Percentiles rank a stretch among this genome's conserved stretches.
phyloP scores from a whole-genome alignment of 257 asterid species.

The Jacaranda mimosifolia region DNA sequence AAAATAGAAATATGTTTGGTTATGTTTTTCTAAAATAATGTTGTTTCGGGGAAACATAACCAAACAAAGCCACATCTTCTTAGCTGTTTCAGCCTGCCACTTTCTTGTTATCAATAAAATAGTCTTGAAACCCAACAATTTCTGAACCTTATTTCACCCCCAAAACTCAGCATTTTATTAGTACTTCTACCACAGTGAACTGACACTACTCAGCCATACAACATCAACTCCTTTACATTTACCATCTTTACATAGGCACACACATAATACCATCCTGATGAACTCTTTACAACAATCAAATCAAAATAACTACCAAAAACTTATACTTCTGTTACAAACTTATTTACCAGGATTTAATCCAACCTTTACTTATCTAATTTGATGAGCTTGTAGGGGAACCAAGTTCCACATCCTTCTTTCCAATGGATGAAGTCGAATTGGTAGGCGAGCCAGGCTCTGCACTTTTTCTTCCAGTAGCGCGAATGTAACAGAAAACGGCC shows the following conservation, averaged over 20 bases:
- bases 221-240: neutral
- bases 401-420: neutral
- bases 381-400: neutral
- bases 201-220: neutral
- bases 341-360: constrained; percentile 13
- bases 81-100: too few relatives aligned
- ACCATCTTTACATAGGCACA: neutral
- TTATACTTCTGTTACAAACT: neutral
- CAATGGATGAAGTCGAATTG: neutral
- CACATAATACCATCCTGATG: neutral
- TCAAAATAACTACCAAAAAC: neutral
- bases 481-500: constrained; percentile 64
- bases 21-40: too few relatives aligned
- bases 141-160: too few relatives aligned
- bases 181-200: neutral
- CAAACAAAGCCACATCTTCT: too few relatives aligned
- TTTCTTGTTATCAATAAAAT: too few relatives aligned
- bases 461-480: constrained; percentile 62
- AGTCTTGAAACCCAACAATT: too few relatives aligned
- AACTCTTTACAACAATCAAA: neutral
- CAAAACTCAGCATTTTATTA: neutral
- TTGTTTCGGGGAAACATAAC: too few relatives aligned
- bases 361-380: neutral
- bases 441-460: constrained; percentile 45
- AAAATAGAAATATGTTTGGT: too few relatives aligned